Base-by-base conservation (phyloP, 306 rosid genomes). In the Malus sylvestris region DNA sequence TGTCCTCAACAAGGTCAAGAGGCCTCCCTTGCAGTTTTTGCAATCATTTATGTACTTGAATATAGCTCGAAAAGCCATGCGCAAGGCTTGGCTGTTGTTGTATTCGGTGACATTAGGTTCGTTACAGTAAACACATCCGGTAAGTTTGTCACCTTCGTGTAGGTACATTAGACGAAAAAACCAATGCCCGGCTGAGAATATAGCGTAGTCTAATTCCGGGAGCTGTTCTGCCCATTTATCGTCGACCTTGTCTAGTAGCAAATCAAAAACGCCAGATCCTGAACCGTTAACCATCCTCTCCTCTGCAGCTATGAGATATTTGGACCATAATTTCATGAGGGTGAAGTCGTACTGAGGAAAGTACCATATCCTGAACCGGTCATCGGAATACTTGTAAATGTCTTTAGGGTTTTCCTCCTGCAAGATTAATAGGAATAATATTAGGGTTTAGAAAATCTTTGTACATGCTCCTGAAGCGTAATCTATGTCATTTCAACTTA, bases 161-260 rank as follows among this genome's bases (percentile, higher is more conserved):
- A 95, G 84, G 40, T 88, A 89, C 86, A 89, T 58, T 19, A 76
- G 42, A 62, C 97, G 76, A 72, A 90, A 92, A 67, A 90, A 95
- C 98, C 98, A 95, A 70, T 95, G 97, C 8, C 90, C 98, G 3
- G 11, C 84, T 2, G 97, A 95, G 79, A 92, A 72, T 2, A 95
- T 42, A 13, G 88, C 87, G 18, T 92, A 92, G 81, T 95, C 96
- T 13, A 95, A 30, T 15, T 85, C 80, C 0, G 85, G 92, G 2
- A 95, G 73, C n/a, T 71, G 79, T 11, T 25, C 71, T 2, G 77
- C 70, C 98, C 97, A 92, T 25, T 71, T 52, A 16, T 78, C 58
- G 2, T 95, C 98, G 2, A 87, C 72, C 72, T 82, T 84, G 82
- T 95, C 93, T 3, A 92, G 33, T 0, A 89, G 85, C 53, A 95